Percentiles rank a stretch among this genome's conserved stretches.
phyloP scores from a whole-genome alignment of 2,329 filamentous ascomycete species.

The Fusarium ramigenum region DNA sequence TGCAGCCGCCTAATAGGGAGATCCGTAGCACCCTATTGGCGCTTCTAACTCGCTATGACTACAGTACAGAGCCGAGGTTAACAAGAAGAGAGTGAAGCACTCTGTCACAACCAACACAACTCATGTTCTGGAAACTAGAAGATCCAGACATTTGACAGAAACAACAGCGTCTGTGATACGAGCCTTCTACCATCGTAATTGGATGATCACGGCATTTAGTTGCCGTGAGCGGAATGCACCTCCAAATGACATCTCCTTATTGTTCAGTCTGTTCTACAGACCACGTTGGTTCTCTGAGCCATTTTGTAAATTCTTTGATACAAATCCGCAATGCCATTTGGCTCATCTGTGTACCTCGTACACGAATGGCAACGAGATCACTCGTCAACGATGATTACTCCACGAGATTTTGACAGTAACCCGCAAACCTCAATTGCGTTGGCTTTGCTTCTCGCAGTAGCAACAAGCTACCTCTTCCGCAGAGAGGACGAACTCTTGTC shows the following conservation, averaged over 20 bases:
- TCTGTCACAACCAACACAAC: background rate
- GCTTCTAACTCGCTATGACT: background rate
- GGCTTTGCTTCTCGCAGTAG: background rate
- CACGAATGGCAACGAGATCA: too few relatives aligned
- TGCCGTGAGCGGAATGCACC: background rate
- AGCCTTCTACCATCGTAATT: background rate
- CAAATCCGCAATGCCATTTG: too few relatives aligned
- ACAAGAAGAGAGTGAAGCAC: background rate
- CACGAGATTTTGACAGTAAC: accelerated
- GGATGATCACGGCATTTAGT: background rate
- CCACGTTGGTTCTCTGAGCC: background rate
- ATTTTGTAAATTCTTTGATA: background rate
- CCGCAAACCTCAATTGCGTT: background rate
- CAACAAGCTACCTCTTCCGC: background rate
- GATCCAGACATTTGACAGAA: background rate
- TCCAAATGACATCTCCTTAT: accelerated
- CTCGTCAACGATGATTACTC: background rate
- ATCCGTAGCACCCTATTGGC: background rate
- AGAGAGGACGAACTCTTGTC: background rate
- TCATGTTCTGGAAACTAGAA: background rate
- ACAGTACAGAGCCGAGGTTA: background rate
- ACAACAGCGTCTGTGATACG: background rate
- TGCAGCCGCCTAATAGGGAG: background rate
- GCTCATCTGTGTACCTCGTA: too few relatives aligned
- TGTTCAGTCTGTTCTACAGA: background rate